Evolutionary conservation across 257 asterid species (phyloP), one percentile per base, ranked within the genome.

Genomic region (Euphrasia confusa): DNA sequence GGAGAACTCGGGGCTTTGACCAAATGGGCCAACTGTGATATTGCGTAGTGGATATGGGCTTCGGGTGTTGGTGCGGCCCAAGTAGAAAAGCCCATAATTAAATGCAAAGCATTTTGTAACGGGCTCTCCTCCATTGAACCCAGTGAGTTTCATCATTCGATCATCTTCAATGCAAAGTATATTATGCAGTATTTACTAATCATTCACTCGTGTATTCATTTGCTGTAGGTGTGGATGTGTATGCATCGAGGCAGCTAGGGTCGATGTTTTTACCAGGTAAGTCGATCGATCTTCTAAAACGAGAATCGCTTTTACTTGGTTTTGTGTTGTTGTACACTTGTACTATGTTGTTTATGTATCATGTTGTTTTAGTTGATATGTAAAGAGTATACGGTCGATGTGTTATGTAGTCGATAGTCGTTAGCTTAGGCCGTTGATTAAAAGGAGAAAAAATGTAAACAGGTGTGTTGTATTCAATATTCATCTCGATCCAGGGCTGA

Each of bases 401-500:
- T 12, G 48, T 42, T 30, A 30, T 33, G 39, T 5, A 33, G 5
- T 33, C 0, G 8, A 5, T 33, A 4, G 7, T 33, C 7, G 39
- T 33, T 33, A n/a, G n/a, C n/a, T n/a, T n/a, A 33, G 39, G 7
- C 33, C 5, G 33, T 30, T 30, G 5, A 4, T 28, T 28, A 28
- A 28, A 28, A 28, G 4, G 33, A 28, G 5, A 30, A 3, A 66
- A 71, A 65, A 66, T 71, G 59, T 52, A 61, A 68, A 72, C 80
- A 21, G 24, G 24, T 21, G 24, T 21, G 24, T 21, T 21, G 24
- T 21, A 21, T 21, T 21, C 24, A 21, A 1, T 21, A 21, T 21
- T 21, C 24, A 21, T 21, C 65, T 75, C 79, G 73, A 8, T 66
- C 59, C 54, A 55, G 66, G 80, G 76, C 58, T 65, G 63, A 42